Evolutionary conservation across 768 basidiomycete species (phyloP), one percentile per base, ranked within the genome.

Genomic region (Tulasnella sp.): DNA sequence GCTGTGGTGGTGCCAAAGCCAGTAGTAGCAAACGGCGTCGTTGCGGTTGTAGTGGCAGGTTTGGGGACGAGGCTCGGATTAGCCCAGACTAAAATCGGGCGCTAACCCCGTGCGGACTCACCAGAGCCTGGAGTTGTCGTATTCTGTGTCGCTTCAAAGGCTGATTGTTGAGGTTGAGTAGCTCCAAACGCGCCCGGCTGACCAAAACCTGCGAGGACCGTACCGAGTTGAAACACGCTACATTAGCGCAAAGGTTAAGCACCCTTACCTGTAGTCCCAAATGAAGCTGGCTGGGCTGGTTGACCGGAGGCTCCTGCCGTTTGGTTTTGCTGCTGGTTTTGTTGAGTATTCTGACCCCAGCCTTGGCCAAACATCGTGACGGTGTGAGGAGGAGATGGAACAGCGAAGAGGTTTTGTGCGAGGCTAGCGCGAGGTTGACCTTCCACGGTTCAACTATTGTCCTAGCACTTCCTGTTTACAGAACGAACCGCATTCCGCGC

Each of bases 121-220:
- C 80, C 80, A 80, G 80, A 81, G 29, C 80, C 70, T 37, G 79
- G 76, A 32, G 80, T 46, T 9, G n/a, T 74, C 70, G 81, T 73
- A 70, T 77, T 75, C 18, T 20, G 57, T 78, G 92, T 88, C 83
- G 93, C 91, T 46, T 92, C 92, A 87, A 93, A 93, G 75, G 90
- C 69, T 6, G 87, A 82, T 73, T 85, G 84, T 74, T 83, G 86
- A 23, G 71, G 80, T 74, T 80, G 79, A 80, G 37, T 16, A 18
- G 39, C 44, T 40, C 92, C 91, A 85, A 93, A 93, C 77, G 87
- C 85, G 83, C 84, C 85, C 32, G 91, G 88, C 83, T 93, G 91
- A 44, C 92, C 92, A 87, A 93, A 93, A 77, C 90, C 88, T 80
- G 87, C 37, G 20, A 42, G 32, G 26, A 35, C 16, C 46, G 78